A percentile compares a stretch with the other conserved stretches of the same genome.
Conservation (phyloP, 768 basidiomycete genomes). For the Tylopilus vinaceipallidus region DNA sequence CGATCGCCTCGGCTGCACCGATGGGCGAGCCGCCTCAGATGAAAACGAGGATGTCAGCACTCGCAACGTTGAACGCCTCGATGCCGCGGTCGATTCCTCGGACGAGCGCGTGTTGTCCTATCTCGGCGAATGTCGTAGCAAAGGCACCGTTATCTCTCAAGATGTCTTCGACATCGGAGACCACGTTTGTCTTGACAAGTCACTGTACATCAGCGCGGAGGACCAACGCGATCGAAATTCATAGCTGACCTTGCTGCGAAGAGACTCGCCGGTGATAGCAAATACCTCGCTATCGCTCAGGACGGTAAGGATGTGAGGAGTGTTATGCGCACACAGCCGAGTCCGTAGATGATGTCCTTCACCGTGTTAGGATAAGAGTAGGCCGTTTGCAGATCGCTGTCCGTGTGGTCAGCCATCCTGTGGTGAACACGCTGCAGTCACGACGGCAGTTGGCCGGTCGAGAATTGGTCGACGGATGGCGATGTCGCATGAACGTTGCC, state of each 20-base stretch:
- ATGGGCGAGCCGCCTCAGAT: conserved; percentile 82
- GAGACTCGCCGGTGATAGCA: conserved; percentile 68
- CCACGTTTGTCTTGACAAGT: conserved; percentile 24
- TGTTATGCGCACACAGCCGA: conserved; percentile 59
- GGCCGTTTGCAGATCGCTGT: conserved; percentile 9
- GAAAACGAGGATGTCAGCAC: conserved; percentile 67
- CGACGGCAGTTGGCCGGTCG: neutral
- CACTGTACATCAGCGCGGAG: conserved; percentile 10
- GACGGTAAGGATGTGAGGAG: conserved; percentile 57
- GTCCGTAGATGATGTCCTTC: conserved; percentile 70
- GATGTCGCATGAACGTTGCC: conserved; percentile 9
- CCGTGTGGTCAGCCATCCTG: conserved; percentile 12
- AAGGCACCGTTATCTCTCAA: conserved; percentile 57
- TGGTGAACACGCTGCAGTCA: neutral
- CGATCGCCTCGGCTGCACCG: conserved; percentile 73
- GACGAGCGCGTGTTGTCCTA: conserved; percentile 71
- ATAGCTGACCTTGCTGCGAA: conserved; percentile 53
- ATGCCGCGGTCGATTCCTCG: conserved; percentile 60
- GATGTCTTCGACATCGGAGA: conserved; percentile 35
- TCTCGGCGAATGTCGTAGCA: conserved; percentile 68
- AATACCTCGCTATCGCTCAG: conserved; percentile 63
- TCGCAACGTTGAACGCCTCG: conserved; percentile 49
- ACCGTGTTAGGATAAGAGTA: conserved; percentile 59
- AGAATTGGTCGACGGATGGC: conserved; percentile 5
- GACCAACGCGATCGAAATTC: neutral